Evolutionary conservation across 192 early-diverging fungal genomes (phyloP).

Genomic region (Haplosporangium gracile): DNA sequence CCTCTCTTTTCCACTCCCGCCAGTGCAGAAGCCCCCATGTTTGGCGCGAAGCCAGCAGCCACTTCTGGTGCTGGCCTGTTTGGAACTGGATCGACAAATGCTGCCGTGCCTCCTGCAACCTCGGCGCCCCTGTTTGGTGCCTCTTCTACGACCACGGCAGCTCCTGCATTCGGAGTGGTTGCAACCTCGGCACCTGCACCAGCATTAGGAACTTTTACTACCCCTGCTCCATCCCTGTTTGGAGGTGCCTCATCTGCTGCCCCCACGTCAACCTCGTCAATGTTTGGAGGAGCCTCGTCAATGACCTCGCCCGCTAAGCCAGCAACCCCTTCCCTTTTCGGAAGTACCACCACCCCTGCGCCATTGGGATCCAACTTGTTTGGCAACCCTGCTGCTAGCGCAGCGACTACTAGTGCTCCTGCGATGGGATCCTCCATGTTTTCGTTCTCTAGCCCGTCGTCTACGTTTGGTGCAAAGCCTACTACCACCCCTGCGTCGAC

Average conservation of each 20-base stretch:
- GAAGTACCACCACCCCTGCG: background rate
- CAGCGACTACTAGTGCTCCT: background rate
- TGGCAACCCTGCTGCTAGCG: background rate
- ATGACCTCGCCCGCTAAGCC: background rate
- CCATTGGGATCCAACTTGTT: background rate
- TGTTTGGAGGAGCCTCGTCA: constrained; percentile 7
- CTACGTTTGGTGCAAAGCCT: constrained; percentile 11
- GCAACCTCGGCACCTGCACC: constrained; percentile 7
- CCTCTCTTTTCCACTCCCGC: background rate
- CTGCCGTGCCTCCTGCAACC: background rate
- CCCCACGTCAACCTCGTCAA: background rate
- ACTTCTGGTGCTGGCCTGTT: background rate
- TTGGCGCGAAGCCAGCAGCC: constrained; percentile 11
- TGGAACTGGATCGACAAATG: constrained; percentile 9
- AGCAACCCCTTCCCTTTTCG: background rate
- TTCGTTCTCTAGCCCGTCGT: background rate
- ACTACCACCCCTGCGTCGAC: background rate
- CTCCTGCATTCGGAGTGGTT: background rate
- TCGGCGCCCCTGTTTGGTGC: constrained; percentile 15
- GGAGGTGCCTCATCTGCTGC: background rate
- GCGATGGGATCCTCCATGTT: constrained; percentile 6
- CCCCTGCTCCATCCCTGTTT: background rate
- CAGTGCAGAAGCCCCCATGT: background rate
- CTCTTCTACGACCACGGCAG: constrained; percentile 7
- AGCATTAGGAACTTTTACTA: background rate